phyloP scores from a whole-genome alignment of 306 rosid genomes.

The Cajanus cajan region DNA sequence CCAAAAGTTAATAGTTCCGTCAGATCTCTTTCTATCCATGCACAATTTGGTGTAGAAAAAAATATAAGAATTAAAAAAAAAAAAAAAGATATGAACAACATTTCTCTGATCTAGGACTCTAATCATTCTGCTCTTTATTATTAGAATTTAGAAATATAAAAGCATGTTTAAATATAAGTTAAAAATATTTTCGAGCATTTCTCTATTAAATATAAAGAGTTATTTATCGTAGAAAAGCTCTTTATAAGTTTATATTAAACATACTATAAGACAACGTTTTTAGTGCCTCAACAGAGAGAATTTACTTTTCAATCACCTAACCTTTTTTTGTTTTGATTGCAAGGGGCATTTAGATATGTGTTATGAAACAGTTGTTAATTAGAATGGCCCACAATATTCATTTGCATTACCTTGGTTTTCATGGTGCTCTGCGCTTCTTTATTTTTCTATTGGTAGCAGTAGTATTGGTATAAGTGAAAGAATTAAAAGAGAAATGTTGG shows the following conservation, averaged over 20 bases:
- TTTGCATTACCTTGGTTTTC: background rate
- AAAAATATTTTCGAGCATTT: too few species aligned
- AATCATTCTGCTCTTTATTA: background rate
- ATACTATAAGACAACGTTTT: too few species aligned
- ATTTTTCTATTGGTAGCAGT: background rate
- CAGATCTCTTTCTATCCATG: background rate
- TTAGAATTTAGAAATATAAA: background rate
- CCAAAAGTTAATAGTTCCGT: background rate
- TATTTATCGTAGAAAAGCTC: too few species aligned
- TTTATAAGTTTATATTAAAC: too few species aligned
- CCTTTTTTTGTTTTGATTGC: background rate
- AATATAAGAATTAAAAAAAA: background rate
- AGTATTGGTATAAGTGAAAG: background rate
- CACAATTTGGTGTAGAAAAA: background rate
- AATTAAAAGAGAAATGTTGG: background rate
- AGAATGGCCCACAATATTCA: constrained; percentile 9
- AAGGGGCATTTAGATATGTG: background rate
- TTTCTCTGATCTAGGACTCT: background rate
- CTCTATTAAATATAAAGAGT: too few species aligned
- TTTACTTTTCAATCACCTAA: background rate
- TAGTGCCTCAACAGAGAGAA: background rate
- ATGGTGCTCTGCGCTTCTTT: background rate
- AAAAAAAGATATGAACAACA: too few species aligned
- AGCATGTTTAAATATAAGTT: background rate
- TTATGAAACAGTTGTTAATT: background rate